Base-by-base conservation (phyloP, 2,329 filamentous ascomycete species). In the Penicillium sumatraense region DNA sequence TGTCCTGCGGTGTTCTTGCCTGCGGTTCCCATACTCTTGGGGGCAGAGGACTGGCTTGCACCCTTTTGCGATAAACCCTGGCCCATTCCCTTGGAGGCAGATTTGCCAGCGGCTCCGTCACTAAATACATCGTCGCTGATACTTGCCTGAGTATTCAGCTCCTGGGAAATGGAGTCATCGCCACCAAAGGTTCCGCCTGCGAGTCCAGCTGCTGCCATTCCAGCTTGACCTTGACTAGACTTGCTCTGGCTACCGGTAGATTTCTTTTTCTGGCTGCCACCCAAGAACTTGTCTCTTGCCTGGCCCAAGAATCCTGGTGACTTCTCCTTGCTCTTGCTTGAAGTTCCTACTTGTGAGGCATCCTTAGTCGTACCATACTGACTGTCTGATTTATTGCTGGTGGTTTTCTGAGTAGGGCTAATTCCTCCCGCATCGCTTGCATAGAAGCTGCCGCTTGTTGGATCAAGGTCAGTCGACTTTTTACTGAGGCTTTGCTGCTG, bases 61-160 rank as follows among this genome's bases (percentile, higher is more conserved):
- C 18, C 18, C 23, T 44, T 27, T 23, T 44, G 40, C 21, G 40
- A 44, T 3, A 46, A 27, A 7, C 42, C 26, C 18, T 46, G 24
- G 16, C 42, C 26, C n/a, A 21, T 20, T 9, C 42, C 27, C 31
- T 59, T 49, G n/a, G 51, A 29, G 2, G 47, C 18, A 24, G n/a
- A 33, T 40, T 44, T 48, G 3, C 36, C n/a, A 10, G 41, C 38
- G n/a, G 36, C 23, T 42, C 24, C 45, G n/a, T 53, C 48, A n/a
- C 41, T 49, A 27, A 62, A 61, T 10, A 64, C 56, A 14, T 56
- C 57, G 8, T 55, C 33, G 29, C 53, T 45, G 20, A 61, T 58
- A 16, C 54, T 51, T 6, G 54, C 44, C 7, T 56, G 42, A n/a
- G 52, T 57, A 16, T 54, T 49, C 18, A 64, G 49, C 35, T 64